phyloP scores from a whole-genome alignment of 2,329 filamentous ascomycete species.

The Apiospora malaysiana region DNA sequence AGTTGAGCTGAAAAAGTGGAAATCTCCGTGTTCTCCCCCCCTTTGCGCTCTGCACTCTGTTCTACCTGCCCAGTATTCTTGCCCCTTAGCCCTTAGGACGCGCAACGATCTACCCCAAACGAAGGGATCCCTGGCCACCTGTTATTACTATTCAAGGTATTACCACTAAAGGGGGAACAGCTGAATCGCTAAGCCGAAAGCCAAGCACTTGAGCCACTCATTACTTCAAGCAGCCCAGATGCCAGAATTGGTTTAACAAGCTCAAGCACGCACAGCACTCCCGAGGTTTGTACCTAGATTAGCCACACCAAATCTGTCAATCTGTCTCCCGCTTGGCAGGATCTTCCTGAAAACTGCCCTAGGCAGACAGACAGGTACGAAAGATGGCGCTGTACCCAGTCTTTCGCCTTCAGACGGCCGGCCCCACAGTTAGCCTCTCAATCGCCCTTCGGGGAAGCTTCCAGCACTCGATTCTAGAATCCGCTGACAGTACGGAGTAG shows the following conservation, averaged over 20 bases:
- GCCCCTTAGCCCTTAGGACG: not conserved
- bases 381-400: too few species aligned
- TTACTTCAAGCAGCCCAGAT: too few species aligned
- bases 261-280: not conserved
- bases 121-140: constrained; percentile 11
- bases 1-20: constrained; percentile 2
- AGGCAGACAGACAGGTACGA: too few species aligned
- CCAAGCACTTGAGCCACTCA: not conserved
- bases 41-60: not conserved
- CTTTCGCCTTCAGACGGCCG: not conserved
- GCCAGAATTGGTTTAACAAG: not conserved
- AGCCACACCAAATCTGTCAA: too few species aligned
- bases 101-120: constrained; percentile 1
- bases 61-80: not conserved
- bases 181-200: not conserved
- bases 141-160: not conserved
- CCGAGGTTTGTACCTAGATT: too few species aligned
- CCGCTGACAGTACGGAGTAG: too few species aligned
- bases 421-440: constrained; percentile 1
- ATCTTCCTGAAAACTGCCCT: too few species aligned
- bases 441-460: not conserved
- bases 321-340: too few species aligned
- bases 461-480: constrained; percentile 9
- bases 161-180: not conserved
- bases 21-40: not conserved